Base-by-base conservation (phyloP, 768 basidiomycete species). In the Dacryopinax spathularia region DNA sequence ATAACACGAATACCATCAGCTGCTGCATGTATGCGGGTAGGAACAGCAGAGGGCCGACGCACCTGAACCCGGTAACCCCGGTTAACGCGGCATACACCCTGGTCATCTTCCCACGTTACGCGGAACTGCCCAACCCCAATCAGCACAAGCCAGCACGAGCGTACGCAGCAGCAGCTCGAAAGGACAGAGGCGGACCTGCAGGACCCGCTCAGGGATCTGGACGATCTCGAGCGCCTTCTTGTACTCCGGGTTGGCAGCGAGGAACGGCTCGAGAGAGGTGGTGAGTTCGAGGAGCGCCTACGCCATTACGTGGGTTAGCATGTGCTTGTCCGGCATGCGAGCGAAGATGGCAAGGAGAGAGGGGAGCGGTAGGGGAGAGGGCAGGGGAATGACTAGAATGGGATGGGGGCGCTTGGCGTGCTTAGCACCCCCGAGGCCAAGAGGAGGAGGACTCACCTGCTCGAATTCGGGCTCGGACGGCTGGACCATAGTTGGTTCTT, bases 51-150 rank as follows among this genome's bases (percentile, higher is more conserved):
- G n/a, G 31, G 29, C 6, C 31, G 27, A 70, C 77, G 61, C 22
- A 84, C 83, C 76, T 88, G 85, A 61, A 88, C 86, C 67, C 87
- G 82, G 78, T 80, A 88, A 33, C 86, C 87, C 63, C 81, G 77
- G 78, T 87, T 86, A 69, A 87, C 85, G 68, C 85, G 85, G 60
- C 82, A 72, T 44, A 76, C 68, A 62, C 83, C 83, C 66, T 83
- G 73, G 70, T 88, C 86, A 70, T 85, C 83, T 73, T 89, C 86
- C 87, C 87, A 89, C 66, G 82, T 79, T 61, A 88, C 85, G 68
- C 86, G 84, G 83, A 88, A 87, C 71, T 86, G 81, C 39, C 82
- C 68, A 63, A 82, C 12, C 12, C n/a, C n/a, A n/a, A n/a, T 7
- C 13, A 33, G 13, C 16, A 34, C 44, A 2, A 59, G 62, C 29